phyloP scores from a whole-genome alignment of 78 protist species.

The Polysphondylium violaceum region DNA sequence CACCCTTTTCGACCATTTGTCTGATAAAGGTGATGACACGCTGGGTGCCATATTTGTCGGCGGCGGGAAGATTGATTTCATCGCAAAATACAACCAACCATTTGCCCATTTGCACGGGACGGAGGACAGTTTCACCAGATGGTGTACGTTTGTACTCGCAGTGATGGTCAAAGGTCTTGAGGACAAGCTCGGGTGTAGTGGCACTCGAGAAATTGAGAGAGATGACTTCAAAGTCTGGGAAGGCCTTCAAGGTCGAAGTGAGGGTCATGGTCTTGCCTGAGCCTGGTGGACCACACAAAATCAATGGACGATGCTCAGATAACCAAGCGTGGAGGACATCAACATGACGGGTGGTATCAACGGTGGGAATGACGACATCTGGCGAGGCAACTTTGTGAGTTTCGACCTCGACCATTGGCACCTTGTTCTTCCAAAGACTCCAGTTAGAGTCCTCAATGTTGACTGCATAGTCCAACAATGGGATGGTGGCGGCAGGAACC shows the following conservation, averaged over 20 bases:
- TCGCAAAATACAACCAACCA: slow-evolving; percentile 98
- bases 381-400: slow-evolving; percentile 89
- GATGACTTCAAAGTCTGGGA: slow-evolving; percentile 91
- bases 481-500: slow-evolving; percentile 61
- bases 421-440: slow-evolving; percentile 90
- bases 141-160: slow-evolving; percentile 90
- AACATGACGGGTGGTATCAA: slow-evolving; percentile 98
- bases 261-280: slow-evolving; percentile 98
- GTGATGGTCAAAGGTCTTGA: slow-evolving; percentile 90
- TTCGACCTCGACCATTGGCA: slow-evolving; percentile 88
- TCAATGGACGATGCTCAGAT: slow-evolving; percentile 89
- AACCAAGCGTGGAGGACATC: slow-evolving; percentile 94
- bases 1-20: slow-evolving; percentile 96
- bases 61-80: slow-evolving; percentile 97
- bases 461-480: slow-evolving; percentile 91
- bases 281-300: slow-evolving; percentile 99
- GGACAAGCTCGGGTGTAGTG: slow-evolving; percentile 92
- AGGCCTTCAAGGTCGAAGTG: slow-evolving; percentile 82
- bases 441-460: slow-evolving; percentile 89
- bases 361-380: slow-evolving; percentile 96
- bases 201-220: slow-evolving; percentile 95
- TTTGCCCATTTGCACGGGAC: slow-evolving; percentile 83
- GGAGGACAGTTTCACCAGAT: slow-evolving; percentile 85
- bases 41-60: slow-evolving; percentile 98
- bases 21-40: slow-evolving; percentile 96